Percentiles rank a stretch among this genome's conserved stretches.
These are phyloP conservation scores for Xylaria sp. DNA, from an alignment of 2,329 filamentous ascomycete species.

Conservation along the genomic window DNA sequence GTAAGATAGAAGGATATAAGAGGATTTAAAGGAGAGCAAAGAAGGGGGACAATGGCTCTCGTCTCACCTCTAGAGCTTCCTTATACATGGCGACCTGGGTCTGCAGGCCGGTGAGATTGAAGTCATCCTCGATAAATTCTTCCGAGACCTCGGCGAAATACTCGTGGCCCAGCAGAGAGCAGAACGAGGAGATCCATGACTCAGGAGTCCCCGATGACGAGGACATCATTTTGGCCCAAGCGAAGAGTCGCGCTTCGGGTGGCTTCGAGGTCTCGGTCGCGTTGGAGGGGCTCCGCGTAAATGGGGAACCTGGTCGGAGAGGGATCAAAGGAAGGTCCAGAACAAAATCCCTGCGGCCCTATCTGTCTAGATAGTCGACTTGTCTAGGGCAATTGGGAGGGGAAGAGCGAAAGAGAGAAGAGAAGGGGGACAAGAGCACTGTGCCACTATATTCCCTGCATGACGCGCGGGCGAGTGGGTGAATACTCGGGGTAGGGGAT, in stretches of 20 bases:
- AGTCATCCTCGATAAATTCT: conserved; percentile 99
- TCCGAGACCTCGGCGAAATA: conserved; percentile 99
- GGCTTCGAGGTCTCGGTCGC: conserved; percentile 21
- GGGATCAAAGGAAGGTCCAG: conserved; percentile 17
- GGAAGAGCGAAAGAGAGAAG: conserved; percentile 18
- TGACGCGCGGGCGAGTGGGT: conserved; percentile 39
- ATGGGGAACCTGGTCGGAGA: conserved; percentile 10
- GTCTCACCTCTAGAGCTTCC: conserved; percentile 84
- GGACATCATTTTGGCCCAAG: conserved; percentile 59
- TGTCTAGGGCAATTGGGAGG: conserved; percentile 37
- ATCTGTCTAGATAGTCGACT: conserved; percentile 13
- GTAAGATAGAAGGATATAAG: no score
- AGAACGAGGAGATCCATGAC: conserved; percentile 98
- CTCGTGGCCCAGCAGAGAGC: conserved; percentile 93
- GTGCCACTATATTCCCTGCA: conserved; percentile 45
- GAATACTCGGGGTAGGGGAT: neutral
- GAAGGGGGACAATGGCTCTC: neutral
- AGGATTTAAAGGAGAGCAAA: neutral
- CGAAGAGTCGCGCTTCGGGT: conserved; percentile 21
- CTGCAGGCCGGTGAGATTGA: conserved; percentile 96
- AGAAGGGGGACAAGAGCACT: conserved; percentile 20
- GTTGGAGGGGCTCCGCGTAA: conserved; percentile 30
- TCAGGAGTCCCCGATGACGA: conserved; percentile 74
- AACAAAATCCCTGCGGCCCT: conserved; percentile 33
- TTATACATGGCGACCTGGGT: conserved; percentile 99